Percentiles rank a stretch among this genome's conserved stretches.
Conservation (phyloP, 371 early-diverging fungal species). For the Actinomortierella wolfii region DNA sequence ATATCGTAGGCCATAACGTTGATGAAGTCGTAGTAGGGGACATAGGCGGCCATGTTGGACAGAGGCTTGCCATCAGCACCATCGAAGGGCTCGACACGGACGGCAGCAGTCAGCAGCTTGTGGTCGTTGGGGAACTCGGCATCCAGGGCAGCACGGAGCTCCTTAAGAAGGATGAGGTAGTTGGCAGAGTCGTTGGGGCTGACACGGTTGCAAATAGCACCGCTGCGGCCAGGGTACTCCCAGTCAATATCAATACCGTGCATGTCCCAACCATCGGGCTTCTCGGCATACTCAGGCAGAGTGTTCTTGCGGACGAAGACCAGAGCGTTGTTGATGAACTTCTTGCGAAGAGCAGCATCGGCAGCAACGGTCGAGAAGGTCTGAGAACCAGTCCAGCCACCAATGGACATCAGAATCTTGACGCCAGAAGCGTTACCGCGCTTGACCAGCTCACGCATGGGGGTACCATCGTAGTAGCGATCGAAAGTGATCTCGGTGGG, state of each 20-base stretch:
- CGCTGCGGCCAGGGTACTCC: conserved; percentile 75
- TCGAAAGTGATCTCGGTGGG: conserved; percentile 31
- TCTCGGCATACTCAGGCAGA: conserved; percentile 12
- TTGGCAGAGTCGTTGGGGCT: conserved; percentile 55
- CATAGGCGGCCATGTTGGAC: conserved; percentile 61
- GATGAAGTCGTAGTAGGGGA: conserved; percentile 68
- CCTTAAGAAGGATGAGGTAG: conserved; percentile 57
- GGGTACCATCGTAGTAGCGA: conserved; percentile 39
- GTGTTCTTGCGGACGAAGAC: conserved; percentile 45
- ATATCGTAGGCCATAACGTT: conserved; percentile 57
- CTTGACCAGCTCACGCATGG: conserved; percentile 51
- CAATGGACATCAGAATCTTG: conserved; percentile 72
- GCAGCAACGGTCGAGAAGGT: conserved; percentile 65
- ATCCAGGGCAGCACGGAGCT: conserved; percentile 66
- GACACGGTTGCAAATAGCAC: conserved; percentile 65
- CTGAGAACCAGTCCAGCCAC: conserved; percentile 82
- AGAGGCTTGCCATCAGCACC: conserved; percentile 53
- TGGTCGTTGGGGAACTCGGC: conserved; percentile 53
- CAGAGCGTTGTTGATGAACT: conserved; percentile 56
- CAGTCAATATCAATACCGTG: conserved; percentile 72
- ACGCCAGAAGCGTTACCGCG: conserved; percentile 61
- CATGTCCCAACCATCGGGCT: conserved; percentile 41
- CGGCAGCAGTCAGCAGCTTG: conserved; percentile 63
- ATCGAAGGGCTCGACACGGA: conserved; percentile 65
- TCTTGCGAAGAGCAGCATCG: conserved; percentile 43